Base-by-base conservation (phyloP, 768 basidiomycete genomes). In the Cubamyces lactineus region DNA sequence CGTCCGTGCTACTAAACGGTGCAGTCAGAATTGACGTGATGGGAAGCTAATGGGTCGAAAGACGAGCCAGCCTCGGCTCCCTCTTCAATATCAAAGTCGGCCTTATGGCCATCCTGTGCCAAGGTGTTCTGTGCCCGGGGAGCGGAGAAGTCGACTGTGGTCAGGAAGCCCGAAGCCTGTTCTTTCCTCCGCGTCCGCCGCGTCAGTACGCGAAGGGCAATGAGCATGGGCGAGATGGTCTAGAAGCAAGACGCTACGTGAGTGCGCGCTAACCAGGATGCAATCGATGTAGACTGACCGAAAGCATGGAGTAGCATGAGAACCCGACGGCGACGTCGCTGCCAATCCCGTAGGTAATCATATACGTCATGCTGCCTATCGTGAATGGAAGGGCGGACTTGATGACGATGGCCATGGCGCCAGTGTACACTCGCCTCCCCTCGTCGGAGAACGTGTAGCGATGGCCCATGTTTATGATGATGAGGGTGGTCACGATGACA, bases 341-440 rank as follows among this genome's bases (percentile, higher is more conserved):
- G 38, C 70, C 71, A 12, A 71, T 57, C 0, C 77, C 78, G 63
- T 78, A 79, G 2, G 76, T 72, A 60, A 78, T 70, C 40, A 79
- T 66, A 64, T 76, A 78, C 63, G 75, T 72, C 53, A 79, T 70
- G 1, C 78, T 78, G 43, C 75, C 60, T 17, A 76, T 11, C 49
- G 74, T 76, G 69, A 78, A 80, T 6, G 76, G 74, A 3, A 77
- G 73, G 11, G 79, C 79, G 15, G 75, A 76, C 65, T 80, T 78
- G 56, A 81, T 66, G 46, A 79, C 67, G 59, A 78, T 76, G 17
- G 77, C 66, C 0, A 70, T 70, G 19, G 76, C 70, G 50, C 72
- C 72, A 39, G 78, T 79, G 70, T 79, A 80, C 67, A 73, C 72
- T 30, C 64, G 67, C 23, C 73, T 72, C 34, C 70, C 69, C 17